Percentiles rank a stretch among this genome's conserved stretches.
Evolutionary conservation across 495 filamentous ascomycete species (phyloP).

Genomic region (Penicillium steckii): DNA sequence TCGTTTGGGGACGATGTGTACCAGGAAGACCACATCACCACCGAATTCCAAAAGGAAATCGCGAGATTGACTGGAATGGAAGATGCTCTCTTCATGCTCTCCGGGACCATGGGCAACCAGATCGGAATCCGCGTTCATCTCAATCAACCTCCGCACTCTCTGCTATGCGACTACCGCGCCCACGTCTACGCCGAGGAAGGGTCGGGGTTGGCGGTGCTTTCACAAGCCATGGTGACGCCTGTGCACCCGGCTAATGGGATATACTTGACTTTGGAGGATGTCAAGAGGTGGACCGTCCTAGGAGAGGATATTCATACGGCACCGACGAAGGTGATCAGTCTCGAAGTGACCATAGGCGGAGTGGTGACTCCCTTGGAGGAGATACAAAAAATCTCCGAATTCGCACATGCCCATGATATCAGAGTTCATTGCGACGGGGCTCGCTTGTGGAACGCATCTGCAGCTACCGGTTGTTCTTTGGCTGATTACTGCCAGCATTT

Average conservation of each 20-base stretch:
- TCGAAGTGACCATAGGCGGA: slow-evolving; percentile 35
- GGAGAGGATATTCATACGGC: slow-evolving; percentile 34
- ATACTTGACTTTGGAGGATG: slow-evolving; percentile 68
- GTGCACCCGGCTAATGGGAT: slow-evolving; percentile 61
- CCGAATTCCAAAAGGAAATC: slow-evolving; percentile 61
- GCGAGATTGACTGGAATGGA: slow-evolving; percentile 66
- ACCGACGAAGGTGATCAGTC: slow-evolving; percentile 32
- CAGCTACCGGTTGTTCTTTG: slow-evolving; percentile 17
- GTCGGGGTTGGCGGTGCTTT: slow-evolving; percentile 63
- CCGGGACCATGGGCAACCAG: slow-evolving; percentile 86
- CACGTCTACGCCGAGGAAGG: slow-evolving; percentile 73
- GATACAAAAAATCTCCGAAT: slow-evolving; percentile 28
- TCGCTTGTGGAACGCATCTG: slow-evolving; percentile 31
- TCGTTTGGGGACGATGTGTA: slow-evolving; percentile 75
- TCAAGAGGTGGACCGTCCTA: slow-evolving; percentile 47
- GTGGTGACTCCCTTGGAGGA: slow-evolving; percentile 32
- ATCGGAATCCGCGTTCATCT: slow-evolving; percentile 67
- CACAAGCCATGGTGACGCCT: slow-evolving; percentile 56
- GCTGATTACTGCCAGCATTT: slow-evolving; percentile 22
- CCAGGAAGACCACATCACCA: slow-evolving; percentile 61
- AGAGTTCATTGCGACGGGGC: slow-evolving; percentile 37
- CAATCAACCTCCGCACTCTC: slow-evolving; percentile 65
- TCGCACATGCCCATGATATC: slow-evolving; percentile 26
- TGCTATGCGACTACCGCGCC: slow-evolving; percentile 65
- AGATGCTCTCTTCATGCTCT: slow-evolving; percentile 69